Evolutionary conservation across 768 basidiomycete genomes (phyloP).

Genomic region (Baorangia bicolor): DNA sequence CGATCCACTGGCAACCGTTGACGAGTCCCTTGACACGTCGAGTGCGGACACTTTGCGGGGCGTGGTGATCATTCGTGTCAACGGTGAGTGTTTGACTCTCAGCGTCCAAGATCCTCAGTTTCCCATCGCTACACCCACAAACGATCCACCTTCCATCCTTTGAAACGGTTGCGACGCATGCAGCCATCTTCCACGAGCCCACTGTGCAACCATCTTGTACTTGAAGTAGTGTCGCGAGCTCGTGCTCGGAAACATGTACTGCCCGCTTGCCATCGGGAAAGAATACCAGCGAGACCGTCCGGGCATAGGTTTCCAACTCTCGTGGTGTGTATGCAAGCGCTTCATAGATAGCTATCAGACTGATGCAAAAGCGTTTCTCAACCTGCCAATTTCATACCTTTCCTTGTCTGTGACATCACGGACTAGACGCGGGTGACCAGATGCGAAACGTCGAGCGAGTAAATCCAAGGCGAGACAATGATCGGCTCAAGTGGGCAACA

Average conservation of each 20-base stretch:
- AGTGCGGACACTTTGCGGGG: not conserved
- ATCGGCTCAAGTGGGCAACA: not conserved
- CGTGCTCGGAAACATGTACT: not conserved
- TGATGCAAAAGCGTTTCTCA: not conserved
- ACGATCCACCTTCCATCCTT: slow-evolving; percentile 1
- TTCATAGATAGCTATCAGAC: not conserved
- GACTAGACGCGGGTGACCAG: not conserved
- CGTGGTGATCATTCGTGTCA: not conserved
- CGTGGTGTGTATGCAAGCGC: not conserved
- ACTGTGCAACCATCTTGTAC: not conserved
- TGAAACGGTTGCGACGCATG: slow-evolving; percentile 1
- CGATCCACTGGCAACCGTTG: not conserved
- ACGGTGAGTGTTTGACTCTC: not conserved
- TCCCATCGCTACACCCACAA: slow-evolving; percentile 1
- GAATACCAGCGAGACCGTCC: not conserved
- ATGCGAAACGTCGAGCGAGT: not conserved
- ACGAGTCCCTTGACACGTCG: slow-evolving; percentile 1
- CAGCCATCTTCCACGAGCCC: not conserved
- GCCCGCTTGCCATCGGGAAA: slow-evolving; percentile 1
- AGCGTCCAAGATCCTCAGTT: not conserved
- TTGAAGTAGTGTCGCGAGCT: not conserved
- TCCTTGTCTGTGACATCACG: not conserved
- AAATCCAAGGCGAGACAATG: not conserved
- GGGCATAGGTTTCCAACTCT: not conserved
- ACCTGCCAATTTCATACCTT: not conserved